Base-by-base conservation (phyloP, 805 yeast genomes). In the Sporopachydermia lactativora region DNA sequence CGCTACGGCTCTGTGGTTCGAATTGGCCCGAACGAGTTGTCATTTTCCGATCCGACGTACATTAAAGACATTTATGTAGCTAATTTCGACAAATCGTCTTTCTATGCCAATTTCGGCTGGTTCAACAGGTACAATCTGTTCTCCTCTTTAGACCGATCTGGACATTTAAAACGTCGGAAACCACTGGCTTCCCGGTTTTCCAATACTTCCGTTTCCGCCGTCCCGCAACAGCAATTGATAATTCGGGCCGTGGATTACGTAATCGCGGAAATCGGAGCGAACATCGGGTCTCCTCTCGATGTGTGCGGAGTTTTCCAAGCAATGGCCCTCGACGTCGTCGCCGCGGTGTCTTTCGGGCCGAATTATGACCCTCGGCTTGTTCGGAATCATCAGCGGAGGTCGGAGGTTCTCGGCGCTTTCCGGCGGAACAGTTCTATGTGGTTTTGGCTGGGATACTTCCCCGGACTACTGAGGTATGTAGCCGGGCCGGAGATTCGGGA, bases 401-500 rank as follows among this genome's bases (percentile, higher is more conserved):
- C 65, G 18, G 50, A 64, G 4, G 58, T 72, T 17, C 62, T 72
- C 35, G 62, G 64, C 34, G 54, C 72, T 14, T 70, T 67, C 47
- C 51, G 65, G 31, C 58, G 64, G 36, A 75, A 70, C 28, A 70
- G 79, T 0, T 64, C 76, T 2, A 66, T 75, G 64, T 73, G 75
- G 63, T 77, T 78, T 55, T 78, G n/a, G n/a, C n/a, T n/a, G n/a
- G n/a, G n/a, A n/a, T 79, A 74, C 72, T 77, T 0, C 75, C 83
- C 0, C 56, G 68, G 42, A 57, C 68, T 62, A 84, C 85, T 1
- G 51, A 52, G 18, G 64, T 64, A n/a, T 72, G 75, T 69, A 47
- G 58, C 35, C 62, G 52, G 52, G 78, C 67, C 2, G n/a, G n/a
- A 24, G 31, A 24, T 24, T 8, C 8, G 8, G 31, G n/a, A 24